Base-by-base conservation (phyloP, 495 filamentous ascomycete genomes). In the Neurospora sp. region DNA sequence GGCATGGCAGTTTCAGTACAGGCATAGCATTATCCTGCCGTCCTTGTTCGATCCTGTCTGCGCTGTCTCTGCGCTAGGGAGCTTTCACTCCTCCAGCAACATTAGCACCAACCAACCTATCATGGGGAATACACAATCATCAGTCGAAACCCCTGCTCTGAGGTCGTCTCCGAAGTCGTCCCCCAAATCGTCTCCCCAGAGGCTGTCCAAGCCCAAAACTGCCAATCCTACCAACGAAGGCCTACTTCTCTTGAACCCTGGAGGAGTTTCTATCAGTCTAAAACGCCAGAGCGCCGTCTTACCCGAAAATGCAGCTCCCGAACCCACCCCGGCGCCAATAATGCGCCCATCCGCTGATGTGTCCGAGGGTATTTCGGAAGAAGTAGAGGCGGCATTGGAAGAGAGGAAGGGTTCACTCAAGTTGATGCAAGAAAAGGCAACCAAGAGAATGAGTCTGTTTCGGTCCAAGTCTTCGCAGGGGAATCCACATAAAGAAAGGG, bases 101-200 rank as follows among this genome's bases (percentile, higher is more conserved):
- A 18, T 18, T 71, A 37, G 14, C 14, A 71, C 68, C 65, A 18
- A 72, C 42, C 40, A 53, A 70, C 45, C 16, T 74, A 76, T 53
- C 74, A 86, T 86, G 85, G 85, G 85, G 69, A 86, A 86, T 74
- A 76, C 81, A 35, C 79, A 83, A 71, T 86, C 85, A 72, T 70
- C 76, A 45, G 83, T 85, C 78, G 78, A 65, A 65, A 65, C 27
- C 53, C 53, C 80, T 70, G 75, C 78, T 48, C 76, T 78, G 80
- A 82, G 76, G 74, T 71, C 78, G 71, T 76, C 81, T 31, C 22
- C 22, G 48, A 59, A 59, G 22, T 59, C 48, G 48, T 31, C 44
- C 18, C 44, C 44, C n/a, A n/a, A 20, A 8, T 48, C 27, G 22
- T 61, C 53, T 61, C 53, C 53, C 73, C 84, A 85, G 72, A 85